Evolutionary conservation across 805 yeast species (phyloP), one percentile per base, ranked within the genome.

Genomic region (Sungouiella thailandica): DNA sequence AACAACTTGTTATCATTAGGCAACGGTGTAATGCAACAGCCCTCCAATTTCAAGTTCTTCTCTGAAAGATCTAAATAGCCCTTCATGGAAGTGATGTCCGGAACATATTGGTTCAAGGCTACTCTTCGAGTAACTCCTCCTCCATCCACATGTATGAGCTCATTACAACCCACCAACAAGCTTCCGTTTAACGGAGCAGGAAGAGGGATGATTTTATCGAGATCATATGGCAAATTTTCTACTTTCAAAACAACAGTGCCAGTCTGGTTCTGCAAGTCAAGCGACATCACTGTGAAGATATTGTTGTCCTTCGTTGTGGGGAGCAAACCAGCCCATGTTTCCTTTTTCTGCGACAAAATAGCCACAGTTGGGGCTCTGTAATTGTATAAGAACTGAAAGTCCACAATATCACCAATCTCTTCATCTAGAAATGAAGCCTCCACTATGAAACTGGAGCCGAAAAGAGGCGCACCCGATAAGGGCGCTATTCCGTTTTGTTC

Each of bases 361-460:
- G 83, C 90, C 14, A 87, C 45, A 0, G 97, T 89, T 0, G 97
- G 95, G 38, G 82, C 93, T 43, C 82, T 64, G 51, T 86, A 90
- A 36, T 80, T 80, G 49, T 78, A 58, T 25, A 90, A 57, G 52
- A 84, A 89, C 31, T 76, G 77, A 45, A 81, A 68, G 50, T 85
- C 95, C 2, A 82, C 64, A 11, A 93, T 74, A 41, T 79, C 76
- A 2, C 68, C 71, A 28, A 88, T 68, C 4, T 74, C 66, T 0
- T 74, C 47, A 43, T 80, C 78, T 24, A 90, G 60, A 17, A 71
- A 62, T 1, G 72, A 60, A 1, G 82, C 78, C 31, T 73, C 71
- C 17, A 84, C 52, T 7, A 85, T 59, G 36, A 75, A 74, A 36
- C 94, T 83, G 6, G 76, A 57, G 23, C 64, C 65, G 38, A 60